phyloP scores from a whole-genome alignment of 139 green algal genomes.

The Gonium pectorale region DNA sequence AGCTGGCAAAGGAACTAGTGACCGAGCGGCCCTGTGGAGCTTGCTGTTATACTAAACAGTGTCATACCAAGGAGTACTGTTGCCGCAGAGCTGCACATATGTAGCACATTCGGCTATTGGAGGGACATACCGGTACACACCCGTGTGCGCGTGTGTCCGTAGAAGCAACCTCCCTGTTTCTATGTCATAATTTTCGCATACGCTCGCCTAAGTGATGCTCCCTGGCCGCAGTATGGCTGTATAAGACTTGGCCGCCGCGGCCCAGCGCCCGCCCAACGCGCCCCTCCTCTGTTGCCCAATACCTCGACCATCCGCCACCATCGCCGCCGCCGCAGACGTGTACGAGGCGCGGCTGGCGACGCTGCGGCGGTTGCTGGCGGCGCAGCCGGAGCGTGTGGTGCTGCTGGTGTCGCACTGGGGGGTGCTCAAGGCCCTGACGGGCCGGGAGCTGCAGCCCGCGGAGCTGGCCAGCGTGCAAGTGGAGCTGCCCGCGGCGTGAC shows the following conservation, averaged over 20 bases:
- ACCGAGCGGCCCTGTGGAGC: not conserved
- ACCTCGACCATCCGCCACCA: too few species aligned
- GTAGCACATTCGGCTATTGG: not conserved
- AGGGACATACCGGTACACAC: not conserved
- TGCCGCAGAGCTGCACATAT: not conserved
- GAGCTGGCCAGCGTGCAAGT: not conserved
- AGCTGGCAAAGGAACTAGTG: too few species aligned
- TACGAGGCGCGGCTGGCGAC: conserved; percentile 6
- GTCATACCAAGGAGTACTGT: not conserved
- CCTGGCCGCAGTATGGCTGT: not conserved
- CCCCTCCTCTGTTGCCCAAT: too few species aligned
- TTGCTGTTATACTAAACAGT: not conserved
- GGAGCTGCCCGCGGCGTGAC: too few species aligned
- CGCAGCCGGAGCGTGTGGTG: not conserved
- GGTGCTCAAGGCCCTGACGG: conserved; percentile 5
- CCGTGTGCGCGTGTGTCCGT: not conserved
- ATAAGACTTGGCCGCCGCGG: not conserved
- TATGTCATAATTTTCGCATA: not conserved
- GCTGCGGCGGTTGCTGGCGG: not conserved
- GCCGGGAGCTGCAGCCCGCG: conserved; percentile 7
- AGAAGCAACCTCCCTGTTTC: not conserved
- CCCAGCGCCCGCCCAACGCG: too few species aligned
- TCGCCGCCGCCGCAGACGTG: not conserved
- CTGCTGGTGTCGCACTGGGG: conserved; percentile 40
- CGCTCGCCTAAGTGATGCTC: not conserved